Percentiles rank a stretch among this genome's conserved stretches.
Conservation (phyloP, 2,329 filamentous ascomycete genomes). For the Phialocephala sp. region DNA sequence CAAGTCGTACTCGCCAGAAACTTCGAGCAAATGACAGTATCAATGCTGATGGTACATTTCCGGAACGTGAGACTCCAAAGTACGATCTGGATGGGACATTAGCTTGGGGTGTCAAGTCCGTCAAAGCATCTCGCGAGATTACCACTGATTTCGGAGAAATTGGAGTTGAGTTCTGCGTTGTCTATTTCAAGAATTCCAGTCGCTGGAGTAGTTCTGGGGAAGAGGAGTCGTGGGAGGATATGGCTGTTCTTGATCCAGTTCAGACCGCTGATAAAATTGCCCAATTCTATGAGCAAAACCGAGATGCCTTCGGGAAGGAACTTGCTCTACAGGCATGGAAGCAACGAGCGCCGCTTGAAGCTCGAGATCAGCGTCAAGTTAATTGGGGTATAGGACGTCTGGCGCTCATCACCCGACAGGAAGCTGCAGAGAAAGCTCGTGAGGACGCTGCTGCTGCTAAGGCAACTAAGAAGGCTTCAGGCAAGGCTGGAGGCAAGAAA, state of each 20-base stretch:
- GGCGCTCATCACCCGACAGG: background rate
- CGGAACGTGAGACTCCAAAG: background rate
- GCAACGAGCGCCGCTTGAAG: background rate
- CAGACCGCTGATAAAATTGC: background rate
- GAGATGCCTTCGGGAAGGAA: background rate
- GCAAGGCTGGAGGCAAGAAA: too few species aligned
- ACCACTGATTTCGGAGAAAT: background rate
- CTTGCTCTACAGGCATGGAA: background rate
- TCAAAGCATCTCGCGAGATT: background rate
- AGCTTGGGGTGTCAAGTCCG: background rate
- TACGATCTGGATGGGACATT: constrained; percentile 7
- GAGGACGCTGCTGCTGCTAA: background rate
- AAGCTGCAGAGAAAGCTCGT: background rate
- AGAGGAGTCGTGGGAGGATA: background rate
- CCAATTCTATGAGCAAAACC: background rate
- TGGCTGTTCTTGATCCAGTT: background rate
- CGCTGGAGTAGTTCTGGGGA: background rate
- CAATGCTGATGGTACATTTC: constrained; percentile 3
- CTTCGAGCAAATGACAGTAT: background rate
- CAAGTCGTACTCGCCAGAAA: constrained; percentile 9
- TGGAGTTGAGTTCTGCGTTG: background rate
- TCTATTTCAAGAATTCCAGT: background rate
- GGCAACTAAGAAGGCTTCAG: background rate
- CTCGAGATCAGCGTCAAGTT: too few species aligned
- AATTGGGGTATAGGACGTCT: too few species aligned